These are phyloP conservation scores for Lathyrus aphaca DNA, from an alignment of 306 rosid genomes.

Conservation along the genomic window DNA sequence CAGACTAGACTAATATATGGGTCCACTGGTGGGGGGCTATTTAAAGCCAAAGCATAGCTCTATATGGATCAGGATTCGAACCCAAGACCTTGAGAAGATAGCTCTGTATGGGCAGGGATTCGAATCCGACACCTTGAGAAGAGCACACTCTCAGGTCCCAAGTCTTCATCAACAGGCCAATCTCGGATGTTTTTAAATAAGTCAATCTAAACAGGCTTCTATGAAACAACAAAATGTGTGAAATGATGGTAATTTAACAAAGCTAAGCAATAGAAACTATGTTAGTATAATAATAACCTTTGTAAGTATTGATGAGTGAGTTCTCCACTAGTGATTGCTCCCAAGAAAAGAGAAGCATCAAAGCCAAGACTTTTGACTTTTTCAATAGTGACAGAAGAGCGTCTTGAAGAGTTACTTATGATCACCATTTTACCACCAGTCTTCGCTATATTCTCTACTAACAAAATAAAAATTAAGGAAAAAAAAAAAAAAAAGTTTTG, in stretches of 20 bases:
- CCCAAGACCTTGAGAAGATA: too few species aligned
- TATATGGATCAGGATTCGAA: too few species aligned
- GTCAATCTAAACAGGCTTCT: background rate
- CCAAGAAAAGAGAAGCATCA: constrained; percentile 78
- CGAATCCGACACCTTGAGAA: too few species aligned
- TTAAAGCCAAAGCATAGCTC: too few species aligned
- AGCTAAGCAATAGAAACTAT: constrained; percentile 3
- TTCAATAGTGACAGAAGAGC: constrained; percentile 76
- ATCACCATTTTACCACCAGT: constrained; percentile 89
- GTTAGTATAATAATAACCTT: constrained; percentile 47
- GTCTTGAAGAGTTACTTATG: constrained; percentile 96
- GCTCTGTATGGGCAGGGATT: too few species aligned
- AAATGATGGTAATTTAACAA: constrained; percentile 28
- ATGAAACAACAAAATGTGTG: constrained; percentile 1
- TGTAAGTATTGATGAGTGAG: constrained; percentile 77
- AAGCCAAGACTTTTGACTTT: constrained; percentile 82
- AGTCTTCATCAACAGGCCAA: too few species aligned
- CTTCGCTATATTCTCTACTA: constrained; percentile 77
- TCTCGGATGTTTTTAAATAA: background rate
- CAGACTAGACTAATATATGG: too few species aligned
- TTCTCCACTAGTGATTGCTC: constrained; percentile 94
- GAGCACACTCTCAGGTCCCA: too few species aligned
- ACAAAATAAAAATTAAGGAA: background rate
- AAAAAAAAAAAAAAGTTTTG: background rate
- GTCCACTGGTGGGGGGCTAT: too few species aligned